A percentile compares a stretch with the other conserved stretches of the same genome.
Conservation (phyloP, 202 grass and related monocot genomes). For the Panicum virgatum region DNA sequence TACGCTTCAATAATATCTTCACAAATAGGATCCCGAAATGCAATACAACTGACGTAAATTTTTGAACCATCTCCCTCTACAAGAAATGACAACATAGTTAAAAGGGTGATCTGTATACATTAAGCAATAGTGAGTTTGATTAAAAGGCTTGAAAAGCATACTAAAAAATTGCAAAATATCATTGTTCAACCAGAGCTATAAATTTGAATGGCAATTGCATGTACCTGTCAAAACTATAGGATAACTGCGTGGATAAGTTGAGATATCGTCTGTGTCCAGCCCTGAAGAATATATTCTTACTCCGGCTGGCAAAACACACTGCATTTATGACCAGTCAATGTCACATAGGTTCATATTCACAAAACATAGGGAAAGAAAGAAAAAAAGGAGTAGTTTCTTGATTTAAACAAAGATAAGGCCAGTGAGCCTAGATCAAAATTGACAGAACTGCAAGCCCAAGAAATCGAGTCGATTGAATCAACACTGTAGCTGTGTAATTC, state of each 20-base stretch:
- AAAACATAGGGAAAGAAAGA: not conserved
- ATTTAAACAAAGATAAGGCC: constrained; percentile 27
- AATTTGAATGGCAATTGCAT: constrained; percentile 8
- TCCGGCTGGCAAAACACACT: constrained; percentile 99
- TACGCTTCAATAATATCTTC: constrained; percentile 92
- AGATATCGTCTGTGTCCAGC: constrained; percentile 63
- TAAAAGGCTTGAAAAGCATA: constrained; percentile 16
- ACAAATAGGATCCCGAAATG: constrained; percentile 89
- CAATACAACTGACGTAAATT: constrained; percentile 97
- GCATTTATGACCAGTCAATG: constrained; percentile 48
- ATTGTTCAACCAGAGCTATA: constrained; percentile 15
- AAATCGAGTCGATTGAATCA: not conserved
- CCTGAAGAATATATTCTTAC: constrained; percentile 94
- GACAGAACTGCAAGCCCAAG: not conserved
- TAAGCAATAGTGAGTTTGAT: not conserved
- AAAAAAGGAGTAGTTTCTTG: not conserved
- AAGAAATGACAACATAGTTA: constrained; percentile 41
- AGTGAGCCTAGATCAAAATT: constrained; percentile 12
- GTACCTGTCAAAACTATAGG: constrained; percentile 99
- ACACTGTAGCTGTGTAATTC: not conserved
- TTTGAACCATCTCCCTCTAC: constrained; percentile 99
- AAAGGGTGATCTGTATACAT: constrained; percentile 17
- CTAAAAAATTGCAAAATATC: constrained; percentile 16
- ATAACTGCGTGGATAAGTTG: constrained; percentile 85
- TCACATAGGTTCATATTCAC: constrained; percentile 28